Percentiles rank a stretch among this genome's conserved stretches.
Conservation (phyloP, 1,139 yeast species). For the Debaryomyces nepalensis region DNA sequence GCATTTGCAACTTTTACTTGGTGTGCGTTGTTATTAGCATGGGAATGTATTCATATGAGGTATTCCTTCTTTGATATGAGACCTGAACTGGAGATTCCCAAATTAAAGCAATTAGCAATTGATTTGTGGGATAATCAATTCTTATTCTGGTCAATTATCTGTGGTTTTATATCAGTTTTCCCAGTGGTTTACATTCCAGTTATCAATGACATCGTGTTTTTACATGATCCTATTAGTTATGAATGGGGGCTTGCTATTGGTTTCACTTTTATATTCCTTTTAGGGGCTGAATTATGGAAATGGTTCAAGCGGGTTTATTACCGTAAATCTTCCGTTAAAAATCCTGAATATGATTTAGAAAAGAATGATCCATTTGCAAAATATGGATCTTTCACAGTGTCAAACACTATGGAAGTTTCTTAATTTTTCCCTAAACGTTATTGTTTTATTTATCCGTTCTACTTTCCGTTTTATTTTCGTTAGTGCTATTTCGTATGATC, state of each 20-base stretch:
- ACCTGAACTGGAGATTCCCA: constrained; percentile 65
- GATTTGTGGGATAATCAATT: constrained; percentile 80
- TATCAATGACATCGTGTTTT: constrained; percentile 75
- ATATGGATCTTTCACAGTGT: constrained; percentile 56
- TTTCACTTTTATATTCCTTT: constrained; percentile 60
- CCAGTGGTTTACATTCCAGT: constrained; percentile 90
- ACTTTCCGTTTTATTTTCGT: not conserved
- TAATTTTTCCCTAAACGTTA: not conserved
- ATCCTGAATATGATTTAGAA: constrained; percentile 65
- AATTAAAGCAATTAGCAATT: constrained; percentile 52
- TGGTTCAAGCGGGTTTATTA: constrained; percentile 63
- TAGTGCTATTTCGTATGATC: not conserved
- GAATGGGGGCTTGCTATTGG: constrained; percentile 86
- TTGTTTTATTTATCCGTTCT: constrained; percentile 3
- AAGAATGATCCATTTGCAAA: constrained; percentile 60
- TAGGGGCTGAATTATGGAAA: constrained; percentile 71
- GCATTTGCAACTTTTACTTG: constrained; percentile 88
- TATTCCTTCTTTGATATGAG: constrained; percentile 77
- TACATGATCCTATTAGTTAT: constrained; percentile 73
- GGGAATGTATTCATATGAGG: constrained; percentile 85
- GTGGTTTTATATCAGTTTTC: constrained; percentile 74
- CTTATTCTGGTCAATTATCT: constrained; percentile 80
- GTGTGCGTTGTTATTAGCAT: constrained; percentile 84
- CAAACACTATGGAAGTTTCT: constrained; percentile 34
- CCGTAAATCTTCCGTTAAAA: constrained; percentile 45